Base-by-base conservation (phyloP, 2,329 filamentous ascomycete genomes). In the Trichoderma cornu-damae region DNA sequence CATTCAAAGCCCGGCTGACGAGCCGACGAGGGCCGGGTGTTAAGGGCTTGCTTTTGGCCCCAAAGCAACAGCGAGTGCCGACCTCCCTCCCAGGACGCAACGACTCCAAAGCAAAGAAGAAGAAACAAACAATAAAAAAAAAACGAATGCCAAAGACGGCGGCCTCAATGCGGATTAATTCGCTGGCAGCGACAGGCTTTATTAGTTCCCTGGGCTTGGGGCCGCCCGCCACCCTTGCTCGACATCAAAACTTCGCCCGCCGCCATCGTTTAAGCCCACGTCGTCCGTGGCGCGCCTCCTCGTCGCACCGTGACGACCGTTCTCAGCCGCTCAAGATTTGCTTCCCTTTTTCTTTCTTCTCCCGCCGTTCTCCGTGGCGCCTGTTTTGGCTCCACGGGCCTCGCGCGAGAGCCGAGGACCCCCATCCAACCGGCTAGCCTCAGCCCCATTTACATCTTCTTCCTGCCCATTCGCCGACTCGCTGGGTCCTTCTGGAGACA, bases 351-450 rank as follows among this genome's bases (percentile, higher is more conserved):
- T 46, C 22, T 47, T 54, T 26, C 42, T 55, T 55, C 52, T 55
- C 52, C 52, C 52, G 52, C 32, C 52, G 34, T 47, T 47, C 42
- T 55, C 46, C 47, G 46, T 50, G 54, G 46, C 38, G 54, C 30
- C 20, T 37, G 50, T 55, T 51, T 55, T 55, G 57, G 57, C 57
- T 55, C 51, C 57, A 55, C 57, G 57, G 57, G 52, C 57, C 57
- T 59, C 57, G 57, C 57, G 57, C 57, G 57, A 59, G 57, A 59
- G 50, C 57, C 57, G 57, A 59, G 24, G 43, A 59, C 42, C 48
- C n/a, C 48, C n/a, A 53, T 51, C 40, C 48, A n/a, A 52, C 48
- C 47, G 56, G 40, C 49, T 46, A 58, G 56, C 49, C 40, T 58
- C 56, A 53, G 42, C 56, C 57, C 57, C 57, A 58, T 58, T 34